A percentile compares a stretch with the other conserved stretches of the same genome.
Conservation (phyloP, 768 basidiomycete species). For the Chiua virens region DNA sequence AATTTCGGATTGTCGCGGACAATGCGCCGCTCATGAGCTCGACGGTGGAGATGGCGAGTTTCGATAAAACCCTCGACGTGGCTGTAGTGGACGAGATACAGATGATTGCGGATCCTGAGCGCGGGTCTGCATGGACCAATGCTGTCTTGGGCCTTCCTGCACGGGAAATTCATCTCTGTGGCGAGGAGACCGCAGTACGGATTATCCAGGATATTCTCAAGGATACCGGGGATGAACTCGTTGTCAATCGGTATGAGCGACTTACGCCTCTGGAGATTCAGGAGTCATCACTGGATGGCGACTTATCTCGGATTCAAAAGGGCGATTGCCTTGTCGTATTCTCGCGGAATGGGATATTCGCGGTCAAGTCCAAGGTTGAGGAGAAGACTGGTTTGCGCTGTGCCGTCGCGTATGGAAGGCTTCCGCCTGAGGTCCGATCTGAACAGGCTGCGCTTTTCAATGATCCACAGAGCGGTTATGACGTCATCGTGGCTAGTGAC, state of each 20-base stretch:
- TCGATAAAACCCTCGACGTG: constrained; percentile 55
- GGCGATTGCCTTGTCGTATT: constrained; percentile 95
- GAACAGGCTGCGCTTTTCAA: constrained; percentile 95
- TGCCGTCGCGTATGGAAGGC: constrained; percentile 88
- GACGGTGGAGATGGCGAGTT: constrained; percentile 89
- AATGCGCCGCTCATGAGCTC: constrained; percentile 65
- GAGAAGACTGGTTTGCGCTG: constrained; percentile 69
- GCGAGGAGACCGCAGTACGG: constrained; percentile 89
- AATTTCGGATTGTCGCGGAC: constrained; percentile 66
- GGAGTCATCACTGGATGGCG: constrained; percentile 57
- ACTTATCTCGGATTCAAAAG: constrained; percentile 59
- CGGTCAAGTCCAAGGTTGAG: constrained; percentile 73
- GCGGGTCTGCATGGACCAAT: constrained; percentile 81
- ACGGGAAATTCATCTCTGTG: constrained; percentile 89
- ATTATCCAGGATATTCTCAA: constrained; percentile 69
- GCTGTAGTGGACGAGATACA: constrained; percentile 98
- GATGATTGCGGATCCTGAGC: constrained; percentile 78
- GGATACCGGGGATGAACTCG: constrained; percentile 78
- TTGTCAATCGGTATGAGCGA: constrained; percentile 81
- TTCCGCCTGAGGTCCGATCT: constrained; percentile 89
- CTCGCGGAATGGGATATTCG: constrained; percentile 72
- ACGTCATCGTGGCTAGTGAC: constrained; percentile 91
- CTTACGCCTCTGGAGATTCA: constrained; percentile 82
- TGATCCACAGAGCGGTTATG: constrained; percentile 74
- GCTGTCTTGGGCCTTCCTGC: constrained; percentile 79